phyloP scores from a whole-genome alignment of 805 yeast species.

The Metschnikowia peoriensis region DNA sequence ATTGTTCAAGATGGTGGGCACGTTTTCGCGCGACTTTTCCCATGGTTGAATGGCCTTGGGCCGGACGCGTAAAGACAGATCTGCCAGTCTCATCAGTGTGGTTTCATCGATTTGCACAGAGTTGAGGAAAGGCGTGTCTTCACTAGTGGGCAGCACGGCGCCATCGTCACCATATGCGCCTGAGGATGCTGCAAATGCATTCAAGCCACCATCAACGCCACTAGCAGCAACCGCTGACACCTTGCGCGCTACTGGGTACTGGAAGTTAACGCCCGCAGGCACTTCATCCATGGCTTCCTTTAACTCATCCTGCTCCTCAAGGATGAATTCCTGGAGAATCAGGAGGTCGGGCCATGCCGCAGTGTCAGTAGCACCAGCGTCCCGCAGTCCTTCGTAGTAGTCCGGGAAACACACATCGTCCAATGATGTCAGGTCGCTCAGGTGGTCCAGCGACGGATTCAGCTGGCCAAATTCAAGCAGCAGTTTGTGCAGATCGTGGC shows the following conservation, averaged over 20 bases:
- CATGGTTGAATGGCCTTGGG: constrained; percentile 78
- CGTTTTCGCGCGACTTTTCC: constrained; percentile 41
- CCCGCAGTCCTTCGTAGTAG: constrained; percentile 42
- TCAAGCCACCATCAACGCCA: background rate
- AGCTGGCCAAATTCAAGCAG: constrained; percentile 47
- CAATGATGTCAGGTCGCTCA: constrained; percentile 67
- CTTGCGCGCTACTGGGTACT: constrained; percentile 30
- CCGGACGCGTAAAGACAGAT: constrained; percentile 52
- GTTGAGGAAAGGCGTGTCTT: constrained; percentile 31
- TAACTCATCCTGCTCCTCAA: constrained; percentile 54
- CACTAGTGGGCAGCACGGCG: constrained; percentile 19
- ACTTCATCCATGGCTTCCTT: constrained; percentile 23
- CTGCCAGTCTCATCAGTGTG: constrained; percentile 38
- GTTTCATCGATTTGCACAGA: constrained; percentile 32
- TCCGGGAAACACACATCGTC: constrained; percentile 93
- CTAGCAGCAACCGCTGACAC: constrained; percentile 7
- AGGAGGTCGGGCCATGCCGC: constrained; percentile 79
- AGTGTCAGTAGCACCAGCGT: constrained; percentile 19
- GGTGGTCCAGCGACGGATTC: constrained; percentile 63
- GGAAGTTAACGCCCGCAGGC: constrained; percentile 33
- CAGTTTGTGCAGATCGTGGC: constrained; percentile 8
- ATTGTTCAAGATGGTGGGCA: constrained; percentile 31
- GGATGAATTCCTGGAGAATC: constrained; percentile 73
- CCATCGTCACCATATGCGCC: constrained; percentile 2
- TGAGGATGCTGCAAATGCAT: background rate